Evolutionary conservation across 345 rosid genomes (phyloP).

Genomic region (Jatropha curcas): DNA sequence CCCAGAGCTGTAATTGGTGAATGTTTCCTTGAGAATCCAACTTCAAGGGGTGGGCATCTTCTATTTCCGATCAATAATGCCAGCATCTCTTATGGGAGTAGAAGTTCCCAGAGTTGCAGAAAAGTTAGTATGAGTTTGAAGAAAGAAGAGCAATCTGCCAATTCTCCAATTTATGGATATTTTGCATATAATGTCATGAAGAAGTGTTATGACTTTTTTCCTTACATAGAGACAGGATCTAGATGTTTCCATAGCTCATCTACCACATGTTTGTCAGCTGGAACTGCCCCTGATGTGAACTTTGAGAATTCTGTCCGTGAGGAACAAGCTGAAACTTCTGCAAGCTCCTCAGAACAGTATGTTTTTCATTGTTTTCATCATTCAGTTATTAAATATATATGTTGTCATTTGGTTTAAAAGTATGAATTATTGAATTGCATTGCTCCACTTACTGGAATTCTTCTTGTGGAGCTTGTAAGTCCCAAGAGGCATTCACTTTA

Average conservation of each 20-base stretch:
- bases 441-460: not conserved
- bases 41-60: slow-evolving; percentile 34
- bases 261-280: slow-evolving; percentile 47
- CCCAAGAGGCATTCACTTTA: not conserved
- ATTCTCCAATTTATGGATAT: slow-evolving; percentile 50
- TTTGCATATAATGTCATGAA: slow-evolving; percentile 50
- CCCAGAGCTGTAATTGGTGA: slow-evolving; percentile 44
- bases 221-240: slow-evolving; percentile 38
- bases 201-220: slow-evolving; percentile 44
- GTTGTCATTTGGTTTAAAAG: not conserved
- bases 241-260: slow-evolving; percentile 59
- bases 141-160: slow-evolving; percentile 41
- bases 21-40: slow-evolving; percentile 30
- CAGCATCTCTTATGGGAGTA: slow-evolving; percentile 32
- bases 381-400: slow-evolving; percentile 1
- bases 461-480: no score
- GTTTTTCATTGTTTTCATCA: slow-evolving; percentile 23
- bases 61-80: slow-evolving; percentile 24
- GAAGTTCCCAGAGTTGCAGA: slow-evolving; percentile 34
- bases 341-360: slow-evolving; percentile 56
- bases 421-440: not conserved
- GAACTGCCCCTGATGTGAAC: slow-evolving; percentile 67
- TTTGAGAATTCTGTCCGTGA: slow-evolving; percentile 56
- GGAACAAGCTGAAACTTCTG: slow-evolving; percentile 51
- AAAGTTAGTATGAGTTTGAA: slow-evolving; percentile 66